Evolutionary conservation across 1,139 yeast species (phyloP), one percentile per base, ranked within the genome.

Genomic region (Candida frijolesensis): DNA sequence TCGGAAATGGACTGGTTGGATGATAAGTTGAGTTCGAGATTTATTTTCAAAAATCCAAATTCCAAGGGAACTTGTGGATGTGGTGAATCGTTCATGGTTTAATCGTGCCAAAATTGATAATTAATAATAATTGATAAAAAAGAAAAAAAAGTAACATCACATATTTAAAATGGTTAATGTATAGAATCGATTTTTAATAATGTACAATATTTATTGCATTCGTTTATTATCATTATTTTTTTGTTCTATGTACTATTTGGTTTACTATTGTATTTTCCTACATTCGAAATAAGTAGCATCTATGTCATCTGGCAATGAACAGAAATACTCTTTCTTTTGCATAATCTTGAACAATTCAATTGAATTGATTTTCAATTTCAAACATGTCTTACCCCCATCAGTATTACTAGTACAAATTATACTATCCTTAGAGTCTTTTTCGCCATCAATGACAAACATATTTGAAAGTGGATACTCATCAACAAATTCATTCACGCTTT

Each of bases 1-100:
- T 87, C 96, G 3, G 96, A 91, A 70, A 94, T 94, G 99, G 99
- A 94, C 71, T 94, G 97, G 96, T 77, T 89, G 52, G 98, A 94
- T 64, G 97, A 94, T 65, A 91, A 90, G 68, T 76, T 94, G 57
- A 83, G 92, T 35, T 85, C 96, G 15, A 82, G 96, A 64, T 94
- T 94, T 67, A 90, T 94, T 37, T 94, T 94, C 76, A 85, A 80
- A 69, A 94, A 94, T 68, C 99, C 99, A 54, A 94, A 94, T 70
- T 87, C 96, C 45, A 94, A 92, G 74, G 98, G 98, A 33, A 89
- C 96, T 49, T 94, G 99, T 71, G 99, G 99, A 15, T 94, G 99
- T 69, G 99, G 98, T 51, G 99, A 94, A 72, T 89, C 97, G 6
- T 94, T 94, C 68, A 92, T 92, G 97, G 97, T 91, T 7, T 91